phyloP scores from a whole-genome alignment of 208 protist genomes.

The Trypanosomatidae sp. region DNA sequence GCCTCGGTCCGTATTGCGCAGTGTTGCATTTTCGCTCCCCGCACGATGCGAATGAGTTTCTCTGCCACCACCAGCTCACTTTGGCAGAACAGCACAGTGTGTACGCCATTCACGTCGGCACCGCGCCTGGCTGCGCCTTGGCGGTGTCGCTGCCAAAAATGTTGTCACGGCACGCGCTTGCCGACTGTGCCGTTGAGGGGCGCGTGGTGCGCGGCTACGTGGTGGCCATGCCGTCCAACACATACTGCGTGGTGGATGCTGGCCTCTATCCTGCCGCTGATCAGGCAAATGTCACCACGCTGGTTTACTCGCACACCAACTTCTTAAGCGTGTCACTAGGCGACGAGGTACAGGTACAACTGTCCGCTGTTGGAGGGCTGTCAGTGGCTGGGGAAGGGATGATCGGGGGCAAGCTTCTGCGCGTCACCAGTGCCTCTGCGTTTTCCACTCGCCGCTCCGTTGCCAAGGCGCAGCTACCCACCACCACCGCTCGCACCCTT shows the following conservation, averaged over 20 bases:
- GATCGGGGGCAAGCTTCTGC: slow-evolving; percentile 34
- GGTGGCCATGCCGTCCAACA: slow-evolving; percentile 42
- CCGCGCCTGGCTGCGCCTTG: slow-evolving; percentile 12
- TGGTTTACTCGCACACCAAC: slow-evolving; percentile 68
- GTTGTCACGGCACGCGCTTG: slow-evolving; percentile 15
- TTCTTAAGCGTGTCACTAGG: slow-evolving; percentile 61
- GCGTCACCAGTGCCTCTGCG: slow-evolving; percentile 15
- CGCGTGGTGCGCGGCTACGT: slow-evolving; percentile 62
- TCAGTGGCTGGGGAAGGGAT: slow-evolving; percentile 25
- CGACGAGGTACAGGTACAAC: slow-evolving; percentile 62
- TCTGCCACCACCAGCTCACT: slow-evolving; percentile 40
- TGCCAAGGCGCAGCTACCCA: slow-evolving; percentile 20
- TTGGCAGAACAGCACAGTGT: slow-evolving; percentile 41
- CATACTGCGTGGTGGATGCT: slow-evolving; percentile 62
- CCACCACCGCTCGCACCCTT: slow-evolving; percentile 12
- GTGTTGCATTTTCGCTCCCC: slow-evolving; percentile 44
- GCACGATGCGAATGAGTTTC: slow-evolving; percentile 51
- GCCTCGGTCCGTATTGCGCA: slow-evolving; percentile 47
- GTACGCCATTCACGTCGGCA: slow-evolving; percentile 44
- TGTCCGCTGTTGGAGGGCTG: slow-evolving; percentile 30
- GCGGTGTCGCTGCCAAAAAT: slow-evolving; percentile 22
- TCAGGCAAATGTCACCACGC: slow-evolving; percentile 23
- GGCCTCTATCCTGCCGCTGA: slow-evolving; percentile 37
- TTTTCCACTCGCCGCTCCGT: slow-evolving; percentile 18
- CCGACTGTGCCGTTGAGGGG: slow-evolving; percentile 29